Base-by-base conservation (phyloP, 129 eudicot genomes). In the Saussurea involucrata region DNA sequence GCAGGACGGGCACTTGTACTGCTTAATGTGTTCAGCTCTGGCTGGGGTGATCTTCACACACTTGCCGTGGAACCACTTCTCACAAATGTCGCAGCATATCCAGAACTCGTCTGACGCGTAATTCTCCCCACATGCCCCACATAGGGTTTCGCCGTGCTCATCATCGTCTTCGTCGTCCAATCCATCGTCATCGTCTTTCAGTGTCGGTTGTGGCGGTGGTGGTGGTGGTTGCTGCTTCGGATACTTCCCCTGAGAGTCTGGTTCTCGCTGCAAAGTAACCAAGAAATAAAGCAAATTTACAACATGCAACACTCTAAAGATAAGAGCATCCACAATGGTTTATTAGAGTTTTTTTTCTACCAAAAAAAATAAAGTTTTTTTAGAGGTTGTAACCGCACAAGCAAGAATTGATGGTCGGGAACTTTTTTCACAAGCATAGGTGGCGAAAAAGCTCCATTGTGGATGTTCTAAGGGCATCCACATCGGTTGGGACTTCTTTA, bases 41-140 rank as follows among this genome's bases (percentile, higher is more conserved):
- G 97, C 92, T 5, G 97, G 97, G 4, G 97, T 92, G 33, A 92
- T 89, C 90, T 89, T 89, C 77, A 92, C 95, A 69, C 97, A 92
- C 85, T 89, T 92, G 8, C 97, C 95, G 81, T 89, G 97, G 82
- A 92, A 92, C 97, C 97, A 87, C 69, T 78, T 87, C 78, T 92
- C 97, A 25, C 97, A 92, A 42, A 82, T 69, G 73, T 92, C 95
- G 5, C 97, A 92, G 65, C 96, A 92, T 13, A 92, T 92, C 97
- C 97, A 92, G 80, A 92, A 92, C 68, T 92, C 96, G 29, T 90
- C 91, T 1, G 93, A 78, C 6, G 92, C 87, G 42, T 92, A 86
- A 73, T 82, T 85, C 27, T 87, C 93, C 1, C 90, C 98, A 58
- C 96, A 88, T 8, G 94, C 86, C 28, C 98, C 96, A 11, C 98